Conservation (phyloP, 805 yeast genomes). For the Schwanniomyces pseudopolymorphus region DNA sequence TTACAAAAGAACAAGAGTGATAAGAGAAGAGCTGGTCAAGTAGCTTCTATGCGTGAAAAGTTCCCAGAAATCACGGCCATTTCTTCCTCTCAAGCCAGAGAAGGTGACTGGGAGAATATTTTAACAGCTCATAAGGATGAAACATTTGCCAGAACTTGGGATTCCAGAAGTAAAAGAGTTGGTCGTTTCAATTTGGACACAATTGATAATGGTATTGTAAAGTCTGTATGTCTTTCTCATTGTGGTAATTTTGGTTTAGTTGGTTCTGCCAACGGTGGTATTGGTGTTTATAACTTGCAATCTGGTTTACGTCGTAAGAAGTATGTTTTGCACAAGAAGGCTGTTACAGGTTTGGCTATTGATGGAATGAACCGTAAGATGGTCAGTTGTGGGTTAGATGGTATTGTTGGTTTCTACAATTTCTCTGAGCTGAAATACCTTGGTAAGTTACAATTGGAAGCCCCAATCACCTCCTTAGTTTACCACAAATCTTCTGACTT, state of each 20-base stretch:
- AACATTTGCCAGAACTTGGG: slow-evolving; percentile 88
- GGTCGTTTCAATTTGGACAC: slow-evolving; percentile 74
- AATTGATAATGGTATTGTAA: slow-evolving; percentile 74
- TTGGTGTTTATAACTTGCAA: slow-evolving; percentile 85
- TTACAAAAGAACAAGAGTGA: slow-evolving; percentile 35
- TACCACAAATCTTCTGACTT: slow-evolving; percentile 83
- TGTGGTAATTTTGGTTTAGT: slow-evolving; percentile 96
- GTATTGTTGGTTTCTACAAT: slow-evolving; percentile 82
- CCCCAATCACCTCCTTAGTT: slow-evolving; percentile 76
- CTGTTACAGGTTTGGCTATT: slow-evolving; percentile 84
- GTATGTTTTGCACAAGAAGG: slow-evolving; percentile 67
- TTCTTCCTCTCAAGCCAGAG: slow-evolving; percentile 71
- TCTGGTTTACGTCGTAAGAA: slow-evolving; percentile 80
- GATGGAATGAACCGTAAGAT: slow-evolving; percentile 89
- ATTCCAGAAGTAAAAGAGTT: slow-evolving; percentile 70
- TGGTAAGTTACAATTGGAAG: slow-evolving; percentile 64
- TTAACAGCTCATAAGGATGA: slow-evolving; percentile 87
- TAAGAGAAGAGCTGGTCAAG: slow-evolving; percentile 55
- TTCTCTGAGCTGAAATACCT: slow-evolving; percentile 69
- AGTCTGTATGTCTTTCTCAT: slow-evolving; percentile 74
- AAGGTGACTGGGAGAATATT: slow-evolving; percentile 92
- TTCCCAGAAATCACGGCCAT: slow-evolving; percentile 73
- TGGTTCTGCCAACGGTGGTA: slow-evolving; percentile 84
- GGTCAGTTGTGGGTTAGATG: slow-evolving; percentile 88
- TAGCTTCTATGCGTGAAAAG: slow-evolving; percentile 57